Evolutionary conservation across 2,329 filamentous ascomycete species (phyloP).

Genomic region (Colletotrichum orbiculare): DNA sequence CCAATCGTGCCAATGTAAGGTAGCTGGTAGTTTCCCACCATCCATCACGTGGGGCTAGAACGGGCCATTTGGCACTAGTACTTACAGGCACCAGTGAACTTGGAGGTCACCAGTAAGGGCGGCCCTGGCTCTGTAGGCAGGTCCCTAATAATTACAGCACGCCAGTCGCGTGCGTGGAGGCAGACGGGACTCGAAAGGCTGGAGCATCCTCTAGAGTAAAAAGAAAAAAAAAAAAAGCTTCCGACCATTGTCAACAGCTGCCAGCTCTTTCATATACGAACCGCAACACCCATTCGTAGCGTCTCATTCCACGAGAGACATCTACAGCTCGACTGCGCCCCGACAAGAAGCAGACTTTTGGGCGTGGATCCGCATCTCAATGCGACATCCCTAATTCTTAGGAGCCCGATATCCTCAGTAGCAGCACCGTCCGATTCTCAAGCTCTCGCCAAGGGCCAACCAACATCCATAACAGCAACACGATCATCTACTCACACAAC

Average conservation of each 20-base stretch:
- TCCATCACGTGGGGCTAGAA: slow-evolving; percentile 34
- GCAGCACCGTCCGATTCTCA: slow-evolving; percentile 18
- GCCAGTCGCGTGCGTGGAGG: slow-evolving; percentile 37
- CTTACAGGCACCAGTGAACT: background rate
- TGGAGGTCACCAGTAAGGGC: slow-evolving; percentile 13
- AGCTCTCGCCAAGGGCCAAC: slow-evolving; percentile 10
- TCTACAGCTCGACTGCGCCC: background rate
- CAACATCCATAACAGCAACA: slow-evolving; percentile 14
- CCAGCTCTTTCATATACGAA: slow-evolving; percentile 2
- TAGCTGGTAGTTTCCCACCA: slow-evolving; percentile 21
- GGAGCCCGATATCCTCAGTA: slow-evolving; percentile 1
- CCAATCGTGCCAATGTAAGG: background rate
- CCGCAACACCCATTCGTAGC: slow-evolving; percentile 7
- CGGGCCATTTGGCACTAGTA: slow-evolving; percentile 29
- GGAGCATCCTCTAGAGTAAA: slow-evolving; percentile 23
- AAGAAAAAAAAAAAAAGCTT: slow-evolving; percentile 34
- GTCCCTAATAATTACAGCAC: slow-evolving; percentile 17
- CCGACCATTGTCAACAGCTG: slow-evolving; percentile 27
- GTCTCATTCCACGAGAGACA: background rate
- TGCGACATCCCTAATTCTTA: slow-evolving; percentile 24
- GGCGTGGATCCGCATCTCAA: slow-evolving; percentile 25
- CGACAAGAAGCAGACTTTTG: background rate
- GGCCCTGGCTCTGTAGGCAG: slow-evolving; percentile 18
- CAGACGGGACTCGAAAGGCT: slow-evolving; percentile 22
- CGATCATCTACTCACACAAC: slow-evolving; percentile 5